These are phyloP conservation scores for Zygosaccharomyces sapae DNA, from an alignment of 1,139 yeast species.

Conservation along the genomic window DNA sequence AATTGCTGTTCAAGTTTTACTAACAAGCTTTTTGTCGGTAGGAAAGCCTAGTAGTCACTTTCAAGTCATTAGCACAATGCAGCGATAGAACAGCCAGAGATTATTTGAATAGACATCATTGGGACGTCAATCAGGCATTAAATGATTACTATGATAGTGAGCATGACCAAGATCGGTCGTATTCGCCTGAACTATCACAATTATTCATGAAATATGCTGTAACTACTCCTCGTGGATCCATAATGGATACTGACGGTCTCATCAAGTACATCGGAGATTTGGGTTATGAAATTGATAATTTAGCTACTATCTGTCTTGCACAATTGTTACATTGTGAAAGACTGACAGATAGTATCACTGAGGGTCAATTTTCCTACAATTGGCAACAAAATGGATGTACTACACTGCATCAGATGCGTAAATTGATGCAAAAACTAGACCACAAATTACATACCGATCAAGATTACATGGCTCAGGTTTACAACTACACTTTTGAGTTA, in stretches of 20 bases:
- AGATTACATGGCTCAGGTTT: constrained; percentile 51
- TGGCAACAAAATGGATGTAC: constrained; percentile 34
- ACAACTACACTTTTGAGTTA: constrained; percentile 67
- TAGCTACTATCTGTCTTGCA: constrained; percentile 64
- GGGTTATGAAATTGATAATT: constrained; percentile 69
- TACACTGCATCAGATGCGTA: constrained; percentile 49
- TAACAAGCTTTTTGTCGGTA: not conserved
- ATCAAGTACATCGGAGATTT: constrained; percentile 61
- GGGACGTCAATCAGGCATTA: constrained; percentile 34
- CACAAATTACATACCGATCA: constrained; percentile 38
- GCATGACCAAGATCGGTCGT: constrained; percentile 6
- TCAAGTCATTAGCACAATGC: constrained; percentile 24
- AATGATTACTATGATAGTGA: constrained; percentile 33
- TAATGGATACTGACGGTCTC: constrained; percentile 73
- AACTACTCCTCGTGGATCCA: constrained; percentile 28
- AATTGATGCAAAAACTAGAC: constrained; percentile 41
- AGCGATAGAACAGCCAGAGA: constrained; percentile 22
- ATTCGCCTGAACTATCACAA: constrained; percentile 21
- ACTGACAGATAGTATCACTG: constrained; percentile 22
- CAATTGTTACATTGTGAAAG: constrained; percentile 48
- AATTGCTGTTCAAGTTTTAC: not conserved
- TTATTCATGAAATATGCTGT: constrained; percentile 34
- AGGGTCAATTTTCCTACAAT: constrained; percentile 27
- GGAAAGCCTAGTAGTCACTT: constrained; percentile 2
- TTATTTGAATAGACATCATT: constrained; percentile 26